phyloP scores from a whole-genome alignment of 805 yeast species.

The Pichia occidentalis region DNA sequence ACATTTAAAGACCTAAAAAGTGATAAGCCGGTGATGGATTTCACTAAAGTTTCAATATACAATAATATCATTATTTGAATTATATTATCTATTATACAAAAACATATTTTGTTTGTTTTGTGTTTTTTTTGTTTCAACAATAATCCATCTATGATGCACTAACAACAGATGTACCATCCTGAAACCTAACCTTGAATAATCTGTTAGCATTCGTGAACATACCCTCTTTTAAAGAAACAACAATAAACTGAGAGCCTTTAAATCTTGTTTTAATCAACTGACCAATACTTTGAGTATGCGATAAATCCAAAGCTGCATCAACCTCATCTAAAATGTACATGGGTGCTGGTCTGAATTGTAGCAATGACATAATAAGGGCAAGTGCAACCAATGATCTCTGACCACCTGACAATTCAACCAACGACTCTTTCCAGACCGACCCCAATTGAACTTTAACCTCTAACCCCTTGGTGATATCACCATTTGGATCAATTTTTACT shows the following conservation, averaged over 20 bases:
- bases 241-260: conserved; percentile 93
- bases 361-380: conserved; percentile 82
- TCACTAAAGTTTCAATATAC: too few species aligned
- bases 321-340: conserved; percentile 97
- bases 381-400: conserved; percentile 92
- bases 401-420: conserved; percentile 95
- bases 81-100: not conserved
- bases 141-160: conserved; percentile 51
- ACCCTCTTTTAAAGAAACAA: conserved; percentile 94
- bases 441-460: conserved; percentile 89
- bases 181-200: conserved; percentile 87
- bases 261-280: conserved; percentile 91
- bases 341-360: conserved; percentile 97
- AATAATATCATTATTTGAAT: too few species aligned
- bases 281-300: conserved; percentile 97
- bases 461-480: conserved; percentile 79
- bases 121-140: not conserved
- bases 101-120: not conserved
- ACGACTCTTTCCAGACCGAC: conserved; percentile 89
- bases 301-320: conserved; percentile 95
- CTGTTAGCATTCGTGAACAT: conserved; percentile 97
- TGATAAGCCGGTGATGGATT: too few species aligned
- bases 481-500: conserved; percentile 66
- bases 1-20: too few species aligned
- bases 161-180: conserved; percentile 94